phyloP scores from a whole-genome alignment of 345 rosid genomes.

The Geranium brycei region DNA sequence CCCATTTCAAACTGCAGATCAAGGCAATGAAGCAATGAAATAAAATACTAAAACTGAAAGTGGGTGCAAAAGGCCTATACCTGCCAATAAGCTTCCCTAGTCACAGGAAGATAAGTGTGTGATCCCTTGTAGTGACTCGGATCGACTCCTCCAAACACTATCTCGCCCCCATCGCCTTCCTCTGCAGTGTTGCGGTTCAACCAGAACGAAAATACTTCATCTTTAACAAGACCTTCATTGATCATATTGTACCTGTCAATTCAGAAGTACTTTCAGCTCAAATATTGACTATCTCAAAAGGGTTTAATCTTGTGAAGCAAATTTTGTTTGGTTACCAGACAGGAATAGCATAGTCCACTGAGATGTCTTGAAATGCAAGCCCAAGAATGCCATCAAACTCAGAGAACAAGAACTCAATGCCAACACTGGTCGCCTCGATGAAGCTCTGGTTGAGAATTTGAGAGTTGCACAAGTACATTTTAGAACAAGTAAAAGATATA shows the following conservation, averaged over 20 bases:
- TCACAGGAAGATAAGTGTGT: constrained; percentile 82
- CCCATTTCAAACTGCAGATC: constrained; percentile 68
- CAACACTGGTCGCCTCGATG: constrained; percentile 81
- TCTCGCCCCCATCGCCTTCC: constrained; percentile 70
- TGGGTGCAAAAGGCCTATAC: constrained; percentile 17
- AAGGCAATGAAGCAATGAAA: background rate
- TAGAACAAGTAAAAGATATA: background rate
- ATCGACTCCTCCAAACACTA: constrained; percentile 83
- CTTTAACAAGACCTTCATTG: constrained; percentile 54
- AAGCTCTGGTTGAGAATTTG: constrained; percentile 37
- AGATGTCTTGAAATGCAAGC: constrained; percentile 76
- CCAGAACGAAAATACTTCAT: constrained; percentile 84
- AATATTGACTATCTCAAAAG: background rate
- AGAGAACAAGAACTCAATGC: constrained; percentile 70
- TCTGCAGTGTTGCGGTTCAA: constrained; percentile 63
- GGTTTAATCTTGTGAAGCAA: background rate
- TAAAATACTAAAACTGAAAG: background rate
- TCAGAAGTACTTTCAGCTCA: background rate
- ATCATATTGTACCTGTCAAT: constrained; percentile 72
- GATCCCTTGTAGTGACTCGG: constrained; percentile 63
- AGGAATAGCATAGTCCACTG: constrained; percentile 70
- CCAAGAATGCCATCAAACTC: constrained; percentile 92
- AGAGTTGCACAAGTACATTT: background rate
- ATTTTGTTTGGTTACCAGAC: constrained; percentile 41
- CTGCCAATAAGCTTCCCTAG: constrained; percentile 91